These are phyloP conservation scores for Choanephora cucurbitarum DNA, from an alignment of 371 early-diverging fungal genomes.

Conservation along the genomic window DNA sequence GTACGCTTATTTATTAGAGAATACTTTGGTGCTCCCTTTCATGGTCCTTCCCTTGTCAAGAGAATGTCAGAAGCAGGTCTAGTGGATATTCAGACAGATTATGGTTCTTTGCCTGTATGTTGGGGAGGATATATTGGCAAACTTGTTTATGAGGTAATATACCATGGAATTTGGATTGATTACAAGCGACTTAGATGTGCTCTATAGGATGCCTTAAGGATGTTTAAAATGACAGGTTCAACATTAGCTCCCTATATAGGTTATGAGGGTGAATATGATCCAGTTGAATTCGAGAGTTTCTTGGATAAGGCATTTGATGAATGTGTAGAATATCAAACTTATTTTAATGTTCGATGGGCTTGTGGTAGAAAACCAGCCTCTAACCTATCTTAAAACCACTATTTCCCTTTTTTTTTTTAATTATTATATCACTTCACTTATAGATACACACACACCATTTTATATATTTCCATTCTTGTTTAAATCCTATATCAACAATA, in stretches of 20 bases:
- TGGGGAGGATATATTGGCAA: conserved; percentile 52
- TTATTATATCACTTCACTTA: too few relatives aligned
- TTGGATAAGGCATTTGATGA: conserved; percentile 47
- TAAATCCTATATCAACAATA: too few relatives aligned
- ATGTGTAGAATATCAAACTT: conserved; percentile 45
- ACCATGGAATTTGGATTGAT: too few relatives aligned
- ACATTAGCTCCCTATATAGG: conserved; percentile 20
- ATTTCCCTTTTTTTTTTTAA: too few relatives aligned
- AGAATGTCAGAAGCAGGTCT: conserved; percentile 26
- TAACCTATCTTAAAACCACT: not conserved
- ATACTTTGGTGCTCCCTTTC: conserved; percentile 14
- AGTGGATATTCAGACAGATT: conserved; percentile 32
- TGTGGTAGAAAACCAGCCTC: conserved; percentile 24
- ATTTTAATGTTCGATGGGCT: conserved; percentile 39
- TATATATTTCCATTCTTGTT: too few relatives aligned
- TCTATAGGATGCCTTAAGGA: conserved; percentile 19
- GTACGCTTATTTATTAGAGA: conserved; percentile 2
- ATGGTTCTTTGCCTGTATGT: conserved; percentile 40
- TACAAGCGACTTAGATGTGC: too few relatives aligned
- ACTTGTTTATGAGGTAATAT: conserved; percentile 40
- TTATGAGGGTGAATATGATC: conserved; percentile 20
- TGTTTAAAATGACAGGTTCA: conserved; percentile 27
- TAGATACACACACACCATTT: not conserved
- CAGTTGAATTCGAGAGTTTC: conserved; percentile 22
- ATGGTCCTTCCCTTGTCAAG: conserved; percentile 23